Conservation (phyloP, 2,329 filamentous ascomycete genomes). For the Aspergillus intermedius region DNA sequence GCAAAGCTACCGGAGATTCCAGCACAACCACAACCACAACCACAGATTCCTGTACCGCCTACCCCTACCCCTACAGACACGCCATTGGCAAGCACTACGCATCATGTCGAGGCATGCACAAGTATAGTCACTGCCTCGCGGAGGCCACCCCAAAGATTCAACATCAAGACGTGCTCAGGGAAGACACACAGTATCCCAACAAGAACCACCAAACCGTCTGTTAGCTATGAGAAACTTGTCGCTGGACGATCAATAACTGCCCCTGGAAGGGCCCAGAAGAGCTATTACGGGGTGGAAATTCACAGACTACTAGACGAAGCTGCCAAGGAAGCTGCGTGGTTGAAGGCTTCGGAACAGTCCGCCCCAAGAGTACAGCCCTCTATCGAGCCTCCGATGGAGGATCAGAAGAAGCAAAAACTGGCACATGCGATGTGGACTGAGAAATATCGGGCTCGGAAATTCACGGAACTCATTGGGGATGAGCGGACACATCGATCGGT, state of each 20-base stretch:
- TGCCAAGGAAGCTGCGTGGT: slow-evolving; percentile 50
- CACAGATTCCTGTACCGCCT: background rate
- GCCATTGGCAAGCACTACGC: slow-evolving; percentile 4
- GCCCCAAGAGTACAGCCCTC: slow-evolving; percentile 21
- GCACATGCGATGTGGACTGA: slow-evolving; percentile 71
- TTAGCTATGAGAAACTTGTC: slow-evolving; percentile 49
- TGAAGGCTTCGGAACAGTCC: slow-evolving; percentile 15
- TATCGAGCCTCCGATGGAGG: slow-evolving; percentile 22
- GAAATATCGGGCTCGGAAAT: slow-evolving; percentile 88
- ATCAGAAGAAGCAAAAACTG: slow-evolving; percentile 24
- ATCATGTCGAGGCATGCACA: background rate
- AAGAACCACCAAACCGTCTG: slow-evolving; percentile 27
- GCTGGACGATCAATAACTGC: slow-evolving; percentile 46
- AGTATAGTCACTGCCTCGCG: slow-evolving; percentile 5
- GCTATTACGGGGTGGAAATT: slow-evolving; percentile 90
- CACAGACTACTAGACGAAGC: slow-evolving; percentile 72
- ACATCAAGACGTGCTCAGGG: slow-evolving; percentile 45
- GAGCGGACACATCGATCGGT: slow-evolving; percentile 88
- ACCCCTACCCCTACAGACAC: slow-evolving; percentile 1
- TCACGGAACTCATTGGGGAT: slow-evolving; percentile 89
- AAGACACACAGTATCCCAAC: slow-evolving; percentile 38
- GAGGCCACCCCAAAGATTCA: slow-evolving; percentile 16
- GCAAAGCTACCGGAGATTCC: slow-evolving; percentile 14
- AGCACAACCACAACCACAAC: slow-evolving; percentile 6
- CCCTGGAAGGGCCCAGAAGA: slow-evolving; percentile 51